Evolutionary conservation across 805 yeast species (phyloP).

Genomic region (Saccharomyces paradoxus): DNA sequence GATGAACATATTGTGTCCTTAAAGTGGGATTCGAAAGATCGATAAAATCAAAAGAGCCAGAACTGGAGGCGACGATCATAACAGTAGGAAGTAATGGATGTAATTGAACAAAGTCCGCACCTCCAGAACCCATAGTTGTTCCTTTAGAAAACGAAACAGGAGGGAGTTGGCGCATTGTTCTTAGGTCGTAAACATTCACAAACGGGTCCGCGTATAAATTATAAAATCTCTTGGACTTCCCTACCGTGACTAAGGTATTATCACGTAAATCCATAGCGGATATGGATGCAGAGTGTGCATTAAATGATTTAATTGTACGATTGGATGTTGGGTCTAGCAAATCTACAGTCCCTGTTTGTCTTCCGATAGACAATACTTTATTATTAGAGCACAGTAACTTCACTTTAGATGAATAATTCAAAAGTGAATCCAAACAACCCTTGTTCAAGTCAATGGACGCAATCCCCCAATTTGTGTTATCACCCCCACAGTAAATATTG

Average conservation of each 20-base stretch:
- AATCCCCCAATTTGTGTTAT: constrained; percentile 26
- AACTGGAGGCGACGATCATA: constrained; percentile 60
- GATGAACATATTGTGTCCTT: constrained; percentile 30
- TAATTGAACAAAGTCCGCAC: constrained; percentile 74
- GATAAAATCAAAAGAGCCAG: constrained; percentile 79
- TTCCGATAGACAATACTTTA: constrained; percentile 52
- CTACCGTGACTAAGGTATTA: constrained; percentile 67
- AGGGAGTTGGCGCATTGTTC: constrained; percentile 59
- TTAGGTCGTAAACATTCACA: constrained; percentile 72
- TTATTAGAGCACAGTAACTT: constrained; percentile 42
- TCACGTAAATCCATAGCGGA: constrained; percentile 61
- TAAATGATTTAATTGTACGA: constrained; percentile 44
- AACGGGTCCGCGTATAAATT: constrained; percentile 62
- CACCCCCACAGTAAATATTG: constrained; percentile 40
- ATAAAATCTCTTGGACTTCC: constrained; percentile 60
- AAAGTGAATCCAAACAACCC: constrained; percentile 31
- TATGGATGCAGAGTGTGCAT: constrained; percentile 52
- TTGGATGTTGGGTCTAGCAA: constrained; percentile 49
- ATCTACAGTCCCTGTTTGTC: constrained; percentile 52
- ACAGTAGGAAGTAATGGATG: constrained; percentile 83
- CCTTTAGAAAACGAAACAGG: constrained; percentile 74
- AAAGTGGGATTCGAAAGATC: constrained; percentile 72
- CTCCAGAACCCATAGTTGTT: constrained; percentile 44
- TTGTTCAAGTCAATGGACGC: constrained; percentile 37
- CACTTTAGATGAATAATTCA: constrained; percentile 39